A percentile compares a stretch with the other conserved stretches of the same genome.
Evolutionary conservation across 2,329 filamentous ascomycete species (phyloP).

Genomic region (Pestalotiopsis sp.): DNA sequence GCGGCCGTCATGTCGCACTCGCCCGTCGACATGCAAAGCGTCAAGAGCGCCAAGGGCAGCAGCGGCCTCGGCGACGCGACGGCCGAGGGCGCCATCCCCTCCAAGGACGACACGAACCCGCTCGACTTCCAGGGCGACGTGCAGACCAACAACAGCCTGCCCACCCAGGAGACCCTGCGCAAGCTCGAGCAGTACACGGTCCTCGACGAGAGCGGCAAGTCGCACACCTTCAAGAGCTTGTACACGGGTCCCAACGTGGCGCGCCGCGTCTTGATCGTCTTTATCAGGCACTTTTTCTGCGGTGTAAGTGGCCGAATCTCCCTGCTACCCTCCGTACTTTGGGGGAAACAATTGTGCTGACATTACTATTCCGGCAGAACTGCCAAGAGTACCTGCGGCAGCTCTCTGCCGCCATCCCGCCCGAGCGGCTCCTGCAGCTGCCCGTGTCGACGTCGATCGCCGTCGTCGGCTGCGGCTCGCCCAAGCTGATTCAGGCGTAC

Average conservation of each 20-base stretch:
- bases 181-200: slow-evolving; percentile 59
- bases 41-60: slow-evolving; percentile 7
- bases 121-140: slow-evolving; percentile 60
- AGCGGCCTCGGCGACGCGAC: slow-evolving; percentile 6
- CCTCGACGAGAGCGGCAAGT: slow-evolving; percentile 62
- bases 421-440: slow-evolving; percentile 50
- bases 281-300: slow-evolving; percentile 81
- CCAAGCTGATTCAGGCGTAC: slow-evolving; percentile 70
- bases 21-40: background rate
- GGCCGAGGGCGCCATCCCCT: slow-evolving; percentile 1
- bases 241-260: slow-evolving; percentile 58
- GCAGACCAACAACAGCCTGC: slow-evolving; percentile 57
- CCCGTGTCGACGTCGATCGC: slow-evolving; percentile 64
- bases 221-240: slow-evolving; percentile 64
- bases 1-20: background rate
- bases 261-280: slow-evolving; percentile 68
- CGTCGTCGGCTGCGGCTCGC: slow-evolving; percentile 74
- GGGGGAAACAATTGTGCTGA: background rate
- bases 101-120: slow-evolving; percentile 38
- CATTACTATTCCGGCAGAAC: slow-evolving; percentile 43
- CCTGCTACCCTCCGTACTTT: background rate
- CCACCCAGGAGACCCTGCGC: slow-evolving; percentile 49
- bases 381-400: slow-evolving; percentile 75
- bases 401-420: slow-evolving; percentile 61
- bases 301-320: slow-evolving; percentile 56